phyloP scores from a whole-genome alignment of 108 stramenopile genomes.

The Seminavis robusta region DNA sequence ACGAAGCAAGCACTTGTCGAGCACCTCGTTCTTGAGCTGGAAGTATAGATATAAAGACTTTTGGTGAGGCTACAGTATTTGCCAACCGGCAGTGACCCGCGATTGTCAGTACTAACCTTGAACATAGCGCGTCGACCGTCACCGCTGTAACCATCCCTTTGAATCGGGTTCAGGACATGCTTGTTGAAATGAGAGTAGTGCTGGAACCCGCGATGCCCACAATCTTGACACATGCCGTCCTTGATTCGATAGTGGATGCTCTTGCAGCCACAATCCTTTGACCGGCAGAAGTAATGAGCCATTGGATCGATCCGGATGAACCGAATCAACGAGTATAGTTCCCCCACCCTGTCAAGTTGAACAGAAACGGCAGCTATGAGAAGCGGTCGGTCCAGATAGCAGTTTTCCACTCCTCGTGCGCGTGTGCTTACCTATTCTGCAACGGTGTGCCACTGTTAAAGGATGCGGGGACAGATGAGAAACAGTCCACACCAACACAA shows the following conservation, averaged over 20 bases:
- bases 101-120: slow-evolving; percentile 63
- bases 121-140: slow-evolving; percentile 94
- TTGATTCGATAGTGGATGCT: slow-evolving; percentile 90
- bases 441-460: slow-evolving; percentile 99
- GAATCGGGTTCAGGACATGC: slow-evolving; percentile 94
- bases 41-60: slow-evolving; percentile 7
- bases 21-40: slow-evolving; percentile 44
- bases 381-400: no score
- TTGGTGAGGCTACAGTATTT: not conserved
- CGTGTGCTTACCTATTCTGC: no score
- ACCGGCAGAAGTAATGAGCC: slow-evolving; percentile 94
- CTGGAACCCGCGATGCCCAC: slow-evolving; percentile 87
- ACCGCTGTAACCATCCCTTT: slow-evolving; percentile 76
- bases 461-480: no score
- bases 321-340: slow-evolving; percentile 94
- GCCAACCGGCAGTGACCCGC: no score
- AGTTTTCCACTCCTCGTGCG: no score
- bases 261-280: slow-evolving; percentile 90
- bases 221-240: slow-evolving; percentile 79
- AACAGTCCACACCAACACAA: no score
- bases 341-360: slow-evolving; percentile 96
- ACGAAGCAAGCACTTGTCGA: slow-evolving; percentile 90
- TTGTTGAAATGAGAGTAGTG: slow-evolving; percentile 96
- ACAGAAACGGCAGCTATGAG: no score
- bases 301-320: slow-evolving; percentile 95